Conservation (phyloP, 352 stramenopile species). For the Globisporangium nodosum region DNA sequence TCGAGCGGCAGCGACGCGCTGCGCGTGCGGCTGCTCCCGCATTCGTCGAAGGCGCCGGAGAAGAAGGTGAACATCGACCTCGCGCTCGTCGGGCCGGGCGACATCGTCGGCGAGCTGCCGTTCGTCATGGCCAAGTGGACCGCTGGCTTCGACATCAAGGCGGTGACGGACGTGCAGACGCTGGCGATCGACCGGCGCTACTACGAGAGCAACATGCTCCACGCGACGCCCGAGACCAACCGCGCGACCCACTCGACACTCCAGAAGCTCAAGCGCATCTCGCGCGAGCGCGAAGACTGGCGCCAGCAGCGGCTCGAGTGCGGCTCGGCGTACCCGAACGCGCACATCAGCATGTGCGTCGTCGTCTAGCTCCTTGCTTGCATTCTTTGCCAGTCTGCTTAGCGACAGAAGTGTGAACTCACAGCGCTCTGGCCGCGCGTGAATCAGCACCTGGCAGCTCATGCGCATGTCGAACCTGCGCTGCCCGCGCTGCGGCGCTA, state of each 20-base stretch:
- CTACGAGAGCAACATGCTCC: conserved; percentile 54
- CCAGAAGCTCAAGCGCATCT: conserved; percentile 41
- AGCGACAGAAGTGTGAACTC: neutral
- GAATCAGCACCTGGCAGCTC: conserved; percentile 56
- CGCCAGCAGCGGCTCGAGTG: conserved; percentile 66
- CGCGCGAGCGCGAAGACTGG: conserved; percentile 61
- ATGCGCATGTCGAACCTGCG: conserved; percentile 71
- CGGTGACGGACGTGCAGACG: conserved; percentile 54
- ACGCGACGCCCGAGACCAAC: conserved; percentile 36
- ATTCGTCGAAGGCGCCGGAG: conserved; percentile 31
- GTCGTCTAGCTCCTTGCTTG: neutral
- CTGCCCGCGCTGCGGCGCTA: conserved; percentile 50
- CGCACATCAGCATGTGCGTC: conserved; percentile 66
- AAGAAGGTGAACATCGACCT: conserved; percentile 74
- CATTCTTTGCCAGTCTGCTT: neutral
- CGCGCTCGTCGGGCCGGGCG: conserved; percentile 44
- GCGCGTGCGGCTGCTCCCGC: conserved; percentile 19
- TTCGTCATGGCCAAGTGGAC: conserved; percentile 48
- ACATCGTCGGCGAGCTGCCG: conserved; percentile 55
- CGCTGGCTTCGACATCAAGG: conserved; percentile 61
- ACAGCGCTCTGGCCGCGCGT: neutral
- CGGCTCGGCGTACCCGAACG: conserved; percentile 55
- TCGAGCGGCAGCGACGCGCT: conserved; percentile 18
- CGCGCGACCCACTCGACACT: conserved; percentile 30
- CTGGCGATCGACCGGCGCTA: conserved; percentile 56